Evolutionary conservation across 169 alveolate genomes (phyloP), one percentile per base, ranked within the genome.

Genomic region (Hepatocystis sp.): DNA sequence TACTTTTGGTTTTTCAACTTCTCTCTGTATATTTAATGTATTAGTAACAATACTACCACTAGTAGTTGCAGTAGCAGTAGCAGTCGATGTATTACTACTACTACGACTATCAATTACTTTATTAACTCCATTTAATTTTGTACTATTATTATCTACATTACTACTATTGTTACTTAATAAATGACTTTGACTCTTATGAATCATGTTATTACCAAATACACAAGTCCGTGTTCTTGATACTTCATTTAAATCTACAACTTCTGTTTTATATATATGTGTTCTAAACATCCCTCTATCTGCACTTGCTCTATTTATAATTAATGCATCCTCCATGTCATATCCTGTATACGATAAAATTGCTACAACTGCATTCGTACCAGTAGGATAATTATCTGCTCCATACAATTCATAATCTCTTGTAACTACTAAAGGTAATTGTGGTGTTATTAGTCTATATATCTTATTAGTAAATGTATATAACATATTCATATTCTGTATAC

Each of bases 251-350:
- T 91, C 96, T 11, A 96, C 90, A 42, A 95, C 84, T 84, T 96
- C 95, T 27, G 98, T 96, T 95, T 98, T 99, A 93, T 98, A 98
- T 39, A 98, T 99, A 67, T 96, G 94, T 8, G 99, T 99, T 91
- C 97, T 98, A 30, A 98, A 99, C 76, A 97, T 95, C 15, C 99
- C 99, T 84, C 99, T 97, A 67, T 99, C 99, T 85, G 97, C 96
- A 36, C 99, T 97, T 1, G 98, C 94, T 90, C 98, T 99, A 91
- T 98, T 98, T 66, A 99, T 93, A 32, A 97, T 96, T 99, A 98
- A 97, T 64, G 99, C 99, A 91, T 99, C 99, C 91, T 99, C 99
- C 99, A 99, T 98, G 90, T 99, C 99, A 86, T 97, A 98, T 17
- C 99, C 99, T 4, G 99, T 98, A 90, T 98, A 98, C 34, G 99